Evolutionary conservation across 768 basidiomycete genomes (phyloP), one percentile per base, ranked within the genome.

Genomic region (Trametes elegans): DNA sequence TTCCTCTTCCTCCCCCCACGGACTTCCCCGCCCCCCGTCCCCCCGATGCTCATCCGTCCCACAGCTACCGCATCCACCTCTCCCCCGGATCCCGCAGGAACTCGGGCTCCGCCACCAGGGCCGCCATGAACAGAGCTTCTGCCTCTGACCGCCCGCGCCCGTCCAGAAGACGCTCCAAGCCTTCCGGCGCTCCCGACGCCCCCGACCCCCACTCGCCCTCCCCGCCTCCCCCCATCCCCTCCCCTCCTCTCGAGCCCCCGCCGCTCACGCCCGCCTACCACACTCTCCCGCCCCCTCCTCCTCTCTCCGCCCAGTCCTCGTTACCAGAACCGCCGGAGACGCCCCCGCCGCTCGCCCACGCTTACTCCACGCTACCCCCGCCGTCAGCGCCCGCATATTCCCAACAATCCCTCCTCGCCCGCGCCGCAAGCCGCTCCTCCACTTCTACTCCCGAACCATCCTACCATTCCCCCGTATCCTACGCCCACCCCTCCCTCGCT

Each of bases 31-130:
- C 28, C 16, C 9, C 48, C 14, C 27, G 16, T 21, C 39, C n/a
- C 19, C 32, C 9, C 18, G 34, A 16, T 6, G 28, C 47, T 52
- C 40, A 44, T 42, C 21, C 28, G 52, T 52, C 28, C 63, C 39
- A 1, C 64, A 90, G 88, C 62, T 90, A 90, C 64, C 85, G 88
- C 18, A 90, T 90, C 59, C 88, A 90, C 65, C 75, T 90, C 19
- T 89, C 88, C 1, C 89, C 89, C 0, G 87, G 89, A 45, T 90
- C 88, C 0, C 79, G 88, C 27, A 73, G 88, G 43, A 82, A 76
- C 64, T 83, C 87, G 0, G 72, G 70, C 63, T 70, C 76, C 10
- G 74, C 76, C 23, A 79, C 83, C 1, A 78, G 86, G 35, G 79
- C 81, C n/a, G 79, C 81, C 10, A 78, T 80, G 46, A 75, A 76